Evolutionary conservation across 108 stramenopile species (phyloP).

Genomic region (Seminavis robusta): DNA sequence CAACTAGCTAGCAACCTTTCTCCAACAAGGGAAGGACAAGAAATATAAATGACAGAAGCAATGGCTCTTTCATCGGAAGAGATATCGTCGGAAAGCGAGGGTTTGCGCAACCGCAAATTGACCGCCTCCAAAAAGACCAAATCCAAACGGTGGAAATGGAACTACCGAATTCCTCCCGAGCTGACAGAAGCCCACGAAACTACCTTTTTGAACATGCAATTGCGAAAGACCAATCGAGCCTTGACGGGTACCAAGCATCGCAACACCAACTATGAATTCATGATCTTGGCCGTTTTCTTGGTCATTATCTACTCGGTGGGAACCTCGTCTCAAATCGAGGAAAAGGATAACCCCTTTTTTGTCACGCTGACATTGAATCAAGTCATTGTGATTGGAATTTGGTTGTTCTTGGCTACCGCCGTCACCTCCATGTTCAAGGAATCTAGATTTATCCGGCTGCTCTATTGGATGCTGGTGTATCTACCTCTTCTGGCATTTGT

Average conservation of each 20-base stretch:
- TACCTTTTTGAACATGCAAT: conserved; percentile 34
- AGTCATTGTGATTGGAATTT: conserved; percentile 13
- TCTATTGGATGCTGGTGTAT: conserved; percentile 45
- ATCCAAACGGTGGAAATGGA: too few relatives aligned
- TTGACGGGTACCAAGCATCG: conserved; percentile 22
- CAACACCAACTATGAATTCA: conserved; percentile 5
- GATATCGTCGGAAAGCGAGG: too few relatives aligned
- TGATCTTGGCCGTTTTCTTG: conserved; percentile 11
- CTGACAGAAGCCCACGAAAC: too few relatives aligned
- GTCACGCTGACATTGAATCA: conserved; percentile 3
- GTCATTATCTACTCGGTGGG: conserved; percentile 1
- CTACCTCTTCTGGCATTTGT: conserved; percentile 23
- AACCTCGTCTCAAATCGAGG: background rate
- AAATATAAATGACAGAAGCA: too few relatives aligned
- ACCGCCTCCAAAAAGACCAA: too few relatives aligned
- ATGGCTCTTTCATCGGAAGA: too few relatives aligned
- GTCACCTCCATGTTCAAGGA: conserved; percentile 16
- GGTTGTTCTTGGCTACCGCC: conserved; percentile 20
- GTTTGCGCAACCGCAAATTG: too few relatives aligned
- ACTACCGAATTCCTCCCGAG: too few relatives aligned
- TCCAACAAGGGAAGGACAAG: too few relatives aligned
- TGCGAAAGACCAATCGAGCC: conserved; percentile 25
- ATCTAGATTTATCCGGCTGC: conserved; percentile 16
- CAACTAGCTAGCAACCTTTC: too few relatives aligned
- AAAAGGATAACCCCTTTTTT: background rate